phyloP scores from a whole-genome alignment of 2,329 filamentous ascomycete genomes.

The Fonsecaea multimorphosa region DNA sequence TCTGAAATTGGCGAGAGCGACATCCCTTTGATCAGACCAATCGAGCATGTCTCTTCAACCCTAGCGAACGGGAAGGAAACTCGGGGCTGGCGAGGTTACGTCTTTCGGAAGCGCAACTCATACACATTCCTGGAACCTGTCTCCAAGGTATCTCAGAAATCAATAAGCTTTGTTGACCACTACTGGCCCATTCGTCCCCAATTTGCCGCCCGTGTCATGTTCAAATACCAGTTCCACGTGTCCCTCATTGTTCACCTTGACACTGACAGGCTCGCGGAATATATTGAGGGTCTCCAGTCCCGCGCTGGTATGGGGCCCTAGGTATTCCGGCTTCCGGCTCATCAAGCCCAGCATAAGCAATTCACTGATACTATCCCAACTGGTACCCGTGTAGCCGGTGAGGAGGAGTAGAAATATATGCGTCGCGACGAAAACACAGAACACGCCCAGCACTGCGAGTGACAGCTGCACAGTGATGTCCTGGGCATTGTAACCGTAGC shows the following conservation, averaged over 20 bases:
- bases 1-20: neutral
- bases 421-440: slow-evolving; percentile 5
- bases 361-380: slow-evolving; percentile 26
- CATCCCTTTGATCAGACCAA: neutral
- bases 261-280: neutral
- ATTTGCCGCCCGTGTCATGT: neutral
- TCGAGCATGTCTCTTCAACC: too few species aligned
- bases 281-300: neutral
- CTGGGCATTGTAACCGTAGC: slow-evolving; percentile 18
- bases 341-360: slow-evolving; percentile 21
- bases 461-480: slow-evolving; percentile 15
- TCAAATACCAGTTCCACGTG: neutral
- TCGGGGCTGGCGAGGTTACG: too few species aligned
- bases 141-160: neutral
- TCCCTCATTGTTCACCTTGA: neutral
- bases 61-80: too few species aligned
- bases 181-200: neutral
- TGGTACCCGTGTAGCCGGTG: slow-evolving; percentile 14
- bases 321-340: neutral
- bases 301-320: neutral
- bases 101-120: neutral
- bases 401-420: slow-evolving; percentile 14
- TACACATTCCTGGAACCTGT: neutral
- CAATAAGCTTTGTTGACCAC: slow-evolving; percentile 3
- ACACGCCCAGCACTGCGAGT: slow-evolving; percentile 10